Evolutionary conservation across 2,329 filamentous ascomycete species (phyloP).

Genomic region (Fusarium nodosum): DNA sequence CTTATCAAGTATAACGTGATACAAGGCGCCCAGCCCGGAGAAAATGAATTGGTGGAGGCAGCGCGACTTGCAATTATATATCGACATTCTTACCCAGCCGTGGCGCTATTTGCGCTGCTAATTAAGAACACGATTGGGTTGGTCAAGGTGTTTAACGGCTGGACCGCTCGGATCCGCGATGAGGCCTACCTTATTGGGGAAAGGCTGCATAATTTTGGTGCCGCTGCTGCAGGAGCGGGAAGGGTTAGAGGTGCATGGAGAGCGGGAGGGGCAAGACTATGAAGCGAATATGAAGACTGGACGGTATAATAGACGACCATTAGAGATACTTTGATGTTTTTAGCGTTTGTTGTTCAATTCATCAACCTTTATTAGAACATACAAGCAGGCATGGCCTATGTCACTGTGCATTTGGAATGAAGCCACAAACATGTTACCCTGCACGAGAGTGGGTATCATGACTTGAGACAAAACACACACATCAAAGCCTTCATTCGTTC

Average conservation of each 20-base stretch:
- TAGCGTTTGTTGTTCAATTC: slow-evolving; percentile 17
- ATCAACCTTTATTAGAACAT: slow-evolving; percentile 9
- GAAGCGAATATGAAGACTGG: slow-evolving; percentile 17
- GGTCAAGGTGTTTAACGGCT: slow-evolving; percentile 75
- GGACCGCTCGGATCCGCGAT: slow-evolving; percentile 87
- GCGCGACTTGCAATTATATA: slow-evolving; percentile 59
- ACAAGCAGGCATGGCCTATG: slow-evolving; percentile 19
- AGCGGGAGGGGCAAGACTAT: slow-evolving; percentile 53
- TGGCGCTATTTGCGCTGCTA: slow-evolving; percentile 64
- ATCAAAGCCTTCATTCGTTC: slow-evolving; percentile 12
- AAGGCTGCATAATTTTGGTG: slow-evolving; percentile 91
- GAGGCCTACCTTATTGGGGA: slow-evolving; percentile 98
- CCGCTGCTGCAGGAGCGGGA: slow-evolving; percentile 56
- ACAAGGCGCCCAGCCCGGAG: slow-evolving; percentile 34
- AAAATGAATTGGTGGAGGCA: slow-evolving; percentile 46
- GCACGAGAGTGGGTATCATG: slow-evolving; percentile 25
- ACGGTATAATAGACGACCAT: slow-evolving; percentile 13
- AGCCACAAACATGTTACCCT: slow-evolving; percentile 31
- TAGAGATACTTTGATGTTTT: slow-evolving; percentile 22
- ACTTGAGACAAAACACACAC: slow-evolving; percentile 14
- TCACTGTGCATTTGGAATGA: slow-evolving; percentile 23
- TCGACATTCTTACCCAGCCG: slow-evolving; percentile 77
- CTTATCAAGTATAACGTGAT: slow-evolving; percentile 49
- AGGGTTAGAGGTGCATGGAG: slow-evolving; percentile 56
- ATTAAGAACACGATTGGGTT: slow-evolving; percentile 63